phyloP scores from a whole-genome alignment of 139 green algal species.

The Asterochloris sp. region DNA sequence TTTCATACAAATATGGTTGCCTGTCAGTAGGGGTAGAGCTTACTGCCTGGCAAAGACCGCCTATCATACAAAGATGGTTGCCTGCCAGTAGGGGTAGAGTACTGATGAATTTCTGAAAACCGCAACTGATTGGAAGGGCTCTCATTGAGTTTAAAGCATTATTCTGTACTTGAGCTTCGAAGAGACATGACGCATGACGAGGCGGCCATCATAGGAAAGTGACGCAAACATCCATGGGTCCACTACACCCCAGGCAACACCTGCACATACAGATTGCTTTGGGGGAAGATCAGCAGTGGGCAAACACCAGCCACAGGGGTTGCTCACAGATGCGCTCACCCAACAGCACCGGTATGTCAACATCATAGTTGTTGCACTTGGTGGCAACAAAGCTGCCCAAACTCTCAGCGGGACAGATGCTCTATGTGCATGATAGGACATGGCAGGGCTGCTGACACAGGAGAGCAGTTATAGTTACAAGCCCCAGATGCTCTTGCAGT shows the following conservation, averaged over 20 bases:
- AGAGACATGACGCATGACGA: conserved; percentile 64
- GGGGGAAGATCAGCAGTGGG: background rate
- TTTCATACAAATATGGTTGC: too few relatives aligned
- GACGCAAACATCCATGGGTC: conserved; percentile 81
- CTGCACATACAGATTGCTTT: background rate
- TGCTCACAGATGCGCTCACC: background rate
- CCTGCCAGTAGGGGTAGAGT: too few relatives aligned
- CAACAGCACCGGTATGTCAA: background rate
- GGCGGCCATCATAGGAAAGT: conserved; percentile 75
- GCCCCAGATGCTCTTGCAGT: too few relatives aligned
- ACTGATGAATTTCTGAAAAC: too few relatives aligned
- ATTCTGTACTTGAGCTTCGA: conserved; percentile 80
- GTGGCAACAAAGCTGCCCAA: background rate
- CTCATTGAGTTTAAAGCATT: conserved; percentile 48
- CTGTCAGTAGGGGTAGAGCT: too few relatives aligned
- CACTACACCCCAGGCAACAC: conserved; percentile 62
- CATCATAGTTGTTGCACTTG: background rate
- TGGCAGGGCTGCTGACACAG: too few relatives aligned
- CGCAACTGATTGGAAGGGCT: too few relatives aligned
- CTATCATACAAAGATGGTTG: too few relatives aligned
- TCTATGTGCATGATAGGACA: background rate
- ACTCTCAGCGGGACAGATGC: background rate
- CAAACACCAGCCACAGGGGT: background rate
- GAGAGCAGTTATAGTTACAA: too few relatives aligned
- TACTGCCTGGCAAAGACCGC: too few relatives aligned